Percentiles rank a stretch among this genome's conserved stretches.
Evolutionary conservation across 2,329 filamentous ascomycete genomes (phyloP).

Genomic region (Colletotrichum siamense): DNA sequence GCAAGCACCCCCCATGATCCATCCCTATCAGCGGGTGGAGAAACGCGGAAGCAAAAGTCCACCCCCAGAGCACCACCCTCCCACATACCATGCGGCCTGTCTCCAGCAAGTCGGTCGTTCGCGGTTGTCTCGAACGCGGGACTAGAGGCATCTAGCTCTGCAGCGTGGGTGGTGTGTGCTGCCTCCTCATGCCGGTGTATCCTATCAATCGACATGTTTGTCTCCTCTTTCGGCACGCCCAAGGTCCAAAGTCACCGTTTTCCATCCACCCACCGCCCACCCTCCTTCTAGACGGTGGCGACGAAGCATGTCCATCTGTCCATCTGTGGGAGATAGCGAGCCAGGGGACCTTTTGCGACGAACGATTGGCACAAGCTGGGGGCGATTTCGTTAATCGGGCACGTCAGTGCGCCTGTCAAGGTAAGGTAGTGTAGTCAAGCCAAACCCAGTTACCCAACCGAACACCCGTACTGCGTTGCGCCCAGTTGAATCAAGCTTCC

Average conservation of each 20-base stretch:
- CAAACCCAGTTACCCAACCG: not conserved
- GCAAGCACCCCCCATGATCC: not conserved
- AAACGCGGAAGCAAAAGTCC: not conserved
- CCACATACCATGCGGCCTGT: not conserved
- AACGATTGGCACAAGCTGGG: not conserved
- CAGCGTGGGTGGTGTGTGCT: not conserved
- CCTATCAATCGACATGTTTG: slow-evolving; percentile 1
- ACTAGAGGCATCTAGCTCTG: not conserved
- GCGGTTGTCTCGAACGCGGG: not conserved
- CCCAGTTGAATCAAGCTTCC: slow-evolving; percentile 1
- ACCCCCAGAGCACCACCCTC: not conserved
- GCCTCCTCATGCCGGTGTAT: not conserved
- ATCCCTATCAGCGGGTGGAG: slow-evolving; percentile 14
- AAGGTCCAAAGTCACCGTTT: not conserved
- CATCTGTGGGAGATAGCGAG: not conserved
- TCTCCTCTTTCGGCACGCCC: not conserved
- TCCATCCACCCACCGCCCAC: not conserved
- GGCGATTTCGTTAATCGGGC: slow-evolving; percentile 1
- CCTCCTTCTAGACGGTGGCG: slow-evolving; percentile 7
- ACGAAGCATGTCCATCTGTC: not conserved
- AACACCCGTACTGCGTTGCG: not conserved
- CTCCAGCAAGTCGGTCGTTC: not conserved
- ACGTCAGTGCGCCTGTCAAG: not conserved
- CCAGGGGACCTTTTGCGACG: not conserved
- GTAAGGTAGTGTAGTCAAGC: not conserved